Conservation (phyloP, 176 grass and related monocot genomes). For the Juncus inflexus region DNA sequence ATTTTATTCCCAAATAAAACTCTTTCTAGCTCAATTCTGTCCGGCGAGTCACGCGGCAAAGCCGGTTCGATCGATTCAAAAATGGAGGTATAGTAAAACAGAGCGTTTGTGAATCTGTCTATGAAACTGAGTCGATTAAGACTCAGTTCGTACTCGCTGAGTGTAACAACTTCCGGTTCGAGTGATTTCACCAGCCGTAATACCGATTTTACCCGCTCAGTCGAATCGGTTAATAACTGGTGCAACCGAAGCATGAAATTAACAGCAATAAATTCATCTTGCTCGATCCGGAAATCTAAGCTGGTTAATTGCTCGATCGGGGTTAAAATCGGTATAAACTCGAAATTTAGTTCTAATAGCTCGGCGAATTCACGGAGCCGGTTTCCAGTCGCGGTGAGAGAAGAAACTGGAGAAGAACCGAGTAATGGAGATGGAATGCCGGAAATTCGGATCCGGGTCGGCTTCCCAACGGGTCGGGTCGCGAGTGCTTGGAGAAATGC, state of each 20-base stretch:
- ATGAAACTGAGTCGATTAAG: constrained; percentile 57
- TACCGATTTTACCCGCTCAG: constrained; percentile 42
- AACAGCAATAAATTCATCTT: constrained; percentile 60
- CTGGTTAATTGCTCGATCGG: constrained; percentile 53
- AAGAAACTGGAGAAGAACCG: constrained; percentile 50
- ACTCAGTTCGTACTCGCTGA: constrained; percentile 78
- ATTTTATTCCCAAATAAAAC: constrained; percentile 76
- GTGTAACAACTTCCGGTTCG: constrained; percentile 57
- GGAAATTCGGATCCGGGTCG: constrained; percentile 67
- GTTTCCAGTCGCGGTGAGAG: constrained; percentile 67
- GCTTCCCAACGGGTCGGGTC: constrained; percentile 76
- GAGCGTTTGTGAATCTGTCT: constrained; percentile 57
- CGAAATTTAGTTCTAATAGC: constrained; percentile 78
- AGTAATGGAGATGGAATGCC: constrained; percentile 73
- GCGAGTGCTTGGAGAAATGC: constrained; percentile 94
- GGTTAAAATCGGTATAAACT: constrained; percentile 75
- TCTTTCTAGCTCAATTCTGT: constrained; percentile 61
- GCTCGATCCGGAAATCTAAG: constrained; percentile 65
- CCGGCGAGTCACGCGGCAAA: constrained; percentile 55
- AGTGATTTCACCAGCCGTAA: constrained; percentile 71
- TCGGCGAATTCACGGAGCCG: constrained; percentile 76
- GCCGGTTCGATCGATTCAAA: constrained; percentile 88
- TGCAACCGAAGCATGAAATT: constrained; percentile 98
- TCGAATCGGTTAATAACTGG: constrained; percentile 66
- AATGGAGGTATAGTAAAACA: constrained; percentile 68